phyloP scores from a whole-genome alignment of 306 rosid genomes.

The Prosopis cineraria region DNA sequence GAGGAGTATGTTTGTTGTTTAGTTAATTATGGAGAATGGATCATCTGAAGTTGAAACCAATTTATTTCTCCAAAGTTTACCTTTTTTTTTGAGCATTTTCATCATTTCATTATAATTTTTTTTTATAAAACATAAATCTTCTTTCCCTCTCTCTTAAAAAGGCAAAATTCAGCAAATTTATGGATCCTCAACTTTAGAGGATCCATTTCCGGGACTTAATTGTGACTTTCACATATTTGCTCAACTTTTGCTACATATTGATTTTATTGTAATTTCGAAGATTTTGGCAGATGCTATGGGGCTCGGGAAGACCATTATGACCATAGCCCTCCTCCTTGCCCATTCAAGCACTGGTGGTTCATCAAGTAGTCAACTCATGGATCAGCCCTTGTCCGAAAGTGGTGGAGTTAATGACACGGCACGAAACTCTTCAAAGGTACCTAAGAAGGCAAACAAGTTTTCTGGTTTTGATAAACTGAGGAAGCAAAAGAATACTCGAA shows the following conservation, averaged over 20 bases:
- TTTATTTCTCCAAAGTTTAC: not conserved
- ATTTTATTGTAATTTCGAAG: slow-evolving; percentile 53
- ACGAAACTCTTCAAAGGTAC: slow-evolving; percentile 39
- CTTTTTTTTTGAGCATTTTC: not conserved
- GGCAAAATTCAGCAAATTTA: not conserved
- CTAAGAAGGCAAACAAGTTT: slow-evolving; percentile 54
- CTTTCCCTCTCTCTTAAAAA: not conserved
- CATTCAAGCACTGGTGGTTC: slow-evolving; percentile 68
- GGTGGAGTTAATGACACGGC: slow-evolving; percentile 44
- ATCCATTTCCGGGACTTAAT: not conserved
- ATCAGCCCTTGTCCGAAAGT: slow-evolving; percentile 46
- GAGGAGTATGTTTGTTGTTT: slow-evolving; percentile 75
- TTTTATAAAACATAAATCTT: not conserved
- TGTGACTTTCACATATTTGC: slow-evolving; percentile 12
- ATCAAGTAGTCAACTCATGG: slow-evolving; percentile 46
- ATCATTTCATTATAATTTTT: not conserved
- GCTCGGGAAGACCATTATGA: slow-evolving; percentile 96
- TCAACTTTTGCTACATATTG: slow-evolving; percentile 32
- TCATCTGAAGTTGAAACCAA: not conserved
- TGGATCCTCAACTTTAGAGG: not conserved
- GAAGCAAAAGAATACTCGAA: slow-evolving; percentile 56
- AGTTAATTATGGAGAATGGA: slow-evolving; percentile 17
- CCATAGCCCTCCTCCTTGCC: slow-evolving; percentile 82
- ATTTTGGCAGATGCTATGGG: slow-evolving; percentile 99
- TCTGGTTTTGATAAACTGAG: slow-evolving; percentile 70